Percentiles rank a stretch among this genome's conserved stretches.
Evolutionary conservation across 2,329 filamentous ascomycete species (phyloP).

Genomic region (Trichoderma asperellum): DNA sequence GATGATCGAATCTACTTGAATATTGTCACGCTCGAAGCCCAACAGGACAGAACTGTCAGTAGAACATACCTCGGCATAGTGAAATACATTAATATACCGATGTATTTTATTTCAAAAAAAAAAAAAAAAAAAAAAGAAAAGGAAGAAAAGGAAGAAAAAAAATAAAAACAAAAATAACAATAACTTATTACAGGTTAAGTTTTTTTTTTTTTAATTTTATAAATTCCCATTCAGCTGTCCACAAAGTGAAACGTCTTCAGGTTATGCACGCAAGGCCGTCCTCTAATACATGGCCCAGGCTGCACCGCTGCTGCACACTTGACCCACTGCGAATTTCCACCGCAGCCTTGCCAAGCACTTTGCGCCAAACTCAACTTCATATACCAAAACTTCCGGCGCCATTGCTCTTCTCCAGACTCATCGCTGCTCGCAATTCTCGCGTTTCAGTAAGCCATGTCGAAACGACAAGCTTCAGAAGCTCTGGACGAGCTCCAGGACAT

Average conservation of each 20-base stretch:
- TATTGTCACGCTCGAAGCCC: neutral
- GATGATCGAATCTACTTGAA: neutral
- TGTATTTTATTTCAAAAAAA: too few relatives aligned
- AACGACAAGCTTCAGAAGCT: slow-evolving; percentile 64
- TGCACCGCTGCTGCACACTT: neutral
- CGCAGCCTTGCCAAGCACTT: slow-evolving; percentile 26
- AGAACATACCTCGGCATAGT: neutral
- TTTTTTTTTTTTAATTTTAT: too few relatives aligned
- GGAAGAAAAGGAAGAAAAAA: too few relatives aligned
- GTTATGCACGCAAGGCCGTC: neutral
- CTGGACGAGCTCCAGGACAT: slow-evolving; percentile 60
- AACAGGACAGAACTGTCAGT: neutral
- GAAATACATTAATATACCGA: too few relatives aligned
- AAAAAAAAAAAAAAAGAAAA: too few relatives aligned
- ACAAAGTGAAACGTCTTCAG: neutral
- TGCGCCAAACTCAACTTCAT: neutral
- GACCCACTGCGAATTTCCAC: slow-evolving; percentile 27
- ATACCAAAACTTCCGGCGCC: neutral
- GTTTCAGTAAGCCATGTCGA: slow-evolving; percentile 45
- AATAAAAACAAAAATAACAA: too few relatives aligned
- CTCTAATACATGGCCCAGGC: neutral
- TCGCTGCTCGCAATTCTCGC: neutral
- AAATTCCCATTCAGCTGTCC: neutral
- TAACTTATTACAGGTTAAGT: too few relatives aligned
- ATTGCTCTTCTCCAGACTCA: neutral